Evolutionary conservation across 202 grass and related monocot species (phyloP), one percentile per base, ranked within the genome.

Genomic region (Setaria viridis): DNA sequence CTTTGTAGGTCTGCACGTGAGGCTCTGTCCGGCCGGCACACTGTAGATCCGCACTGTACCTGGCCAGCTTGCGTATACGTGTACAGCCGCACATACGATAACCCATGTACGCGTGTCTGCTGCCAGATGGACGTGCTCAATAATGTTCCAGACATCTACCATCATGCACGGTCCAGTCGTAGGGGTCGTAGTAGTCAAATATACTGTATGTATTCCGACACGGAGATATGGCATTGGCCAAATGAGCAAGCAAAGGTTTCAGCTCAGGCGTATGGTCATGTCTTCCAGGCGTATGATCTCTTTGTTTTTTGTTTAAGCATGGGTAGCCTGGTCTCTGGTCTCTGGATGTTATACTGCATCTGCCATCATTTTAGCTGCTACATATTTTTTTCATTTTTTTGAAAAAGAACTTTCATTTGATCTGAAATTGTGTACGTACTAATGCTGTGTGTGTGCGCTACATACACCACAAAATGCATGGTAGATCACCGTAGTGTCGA

Each of bases 201-300:
- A 30, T 11, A 81, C 64, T 81, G 78, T 81, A 20, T 62, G 7
- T 3, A 9, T 55, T 55, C 64, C 63, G 78, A 69, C 63, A 69
- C 14, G 9, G 0, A 55, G 78, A 39, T 29, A 70, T 81, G 65
- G 65, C 49, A 12, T 1, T 9, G 34, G 11, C 50, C 65, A 15
- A 43, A 81, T 70, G 34, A 70, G 64, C 78, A 69, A 55, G 63
- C 65, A 33, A 80, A 80, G 34, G 64, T 42, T 80, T 78, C 56
- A 60, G 55, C n/a, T 59, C 35, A 41, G 12, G 13, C 55, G 10
- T 53, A 73, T 60, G 37, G 41, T 60, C 74, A 14, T 42, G 53
- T 25, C 25, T 25, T 25, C 25, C 25, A 25, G 25, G 25, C 25
- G 25, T 25, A 25, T 25, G 25, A 25, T 25, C 25, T 25, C 25